Conservation (phyloP, 352 stramenopile species). For the Achlya hypogyna region DNA sequence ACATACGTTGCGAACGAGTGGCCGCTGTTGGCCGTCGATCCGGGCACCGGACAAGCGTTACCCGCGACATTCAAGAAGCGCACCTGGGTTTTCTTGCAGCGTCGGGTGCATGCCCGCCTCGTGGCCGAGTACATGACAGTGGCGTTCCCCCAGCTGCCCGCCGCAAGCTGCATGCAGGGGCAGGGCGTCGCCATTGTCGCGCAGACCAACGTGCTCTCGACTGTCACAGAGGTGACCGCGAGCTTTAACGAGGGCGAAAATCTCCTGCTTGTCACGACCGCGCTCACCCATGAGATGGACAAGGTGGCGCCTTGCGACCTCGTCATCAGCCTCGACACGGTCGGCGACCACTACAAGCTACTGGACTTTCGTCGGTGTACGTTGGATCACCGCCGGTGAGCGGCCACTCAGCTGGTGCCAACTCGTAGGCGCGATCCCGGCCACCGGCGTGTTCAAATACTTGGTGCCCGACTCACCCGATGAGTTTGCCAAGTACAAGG, state of each 20-base stretch:
- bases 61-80: neutral
- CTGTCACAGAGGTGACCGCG: conserved; percentile 35
- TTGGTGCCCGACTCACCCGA: conserved; percentile 32
- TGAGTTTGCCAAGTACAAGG: conserved; percentile 52
- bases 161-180: conserved; percentile 68
- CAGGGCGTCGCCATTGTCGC: conserved; percentile 35
- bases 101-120: conserved; percentile 55
- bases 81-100: conserved; percentile 61
- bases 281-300: conserved; percentile 45
- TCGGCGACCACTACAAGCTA: conserved; percentile 63
- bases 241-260: conserved; percentile 45
- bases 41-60: neutral
- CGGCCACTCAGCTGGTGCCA: neutral
- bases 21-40: neutral
- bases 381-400: neutral
- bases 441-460: conserved; percentile 54
- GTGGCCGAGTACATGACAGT: conserved; percentile 69
- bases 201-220: neutral
- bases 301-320: conserved; percentile 51
- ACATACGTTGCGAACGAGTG: conserved; percentile 34
- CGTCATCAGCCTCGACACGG: conserved; percentile 68
- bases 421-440: conserved; percentile 27
- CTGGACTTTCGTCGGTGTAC: conserved; percentile 45
- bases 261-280: conserved; percentile 72
- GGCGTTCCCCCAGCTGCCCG: conserved; percentile 35